A percentile compares a stretch with the other conserved stretches of the same genome.
Conservation (phyloP, 345 rosid species). For the Eucalyptus microcorys region DNA sequence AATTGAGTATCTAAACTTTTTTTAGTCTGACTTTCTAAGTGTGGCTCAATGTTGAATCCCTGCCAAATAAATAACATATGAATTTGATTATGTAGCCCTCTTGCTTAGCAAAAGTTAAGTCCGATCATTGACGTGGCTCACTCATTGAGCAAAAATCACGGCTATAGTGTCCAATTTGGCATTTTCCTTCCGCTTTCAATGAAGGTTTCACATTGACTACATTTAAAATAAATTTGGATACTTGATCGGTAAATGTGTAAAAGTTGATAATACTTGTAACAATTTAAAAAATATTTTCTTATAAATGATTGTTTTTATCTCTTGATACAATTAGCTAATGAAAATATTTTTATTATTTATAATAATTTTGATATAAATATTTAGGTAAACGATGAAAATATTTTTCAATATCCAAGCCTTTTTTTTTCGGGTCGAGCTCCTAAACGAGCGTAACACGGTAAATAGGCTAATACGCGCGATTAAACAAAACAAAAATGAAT, state of each 20-base stretch:
- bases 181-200: not conserved
- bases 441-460: not conserved
- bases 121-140: accelerated
- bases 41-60: not conserved
- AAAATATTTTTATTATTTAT: too few species aligned
- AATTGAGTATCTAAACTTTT: not conserved
- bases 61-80: not conserved
- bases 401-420: not conserved
- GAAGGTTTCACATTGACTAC: not conserved
- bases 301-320: too few species aligned
- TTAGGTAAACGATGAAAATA: not conserved
- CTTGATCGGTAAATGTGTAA: too few species aligned
- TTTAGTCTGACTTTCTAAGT: not conserved
- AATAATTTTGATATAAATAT: too few species aligned
- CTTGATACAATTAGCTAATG: too few species aligned
- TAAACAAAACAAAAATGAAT: not conserved
- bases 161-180: not conserved
- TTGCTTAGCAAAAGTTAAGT: not conserved
- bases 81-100: not conserved
- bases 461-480: not conserved
- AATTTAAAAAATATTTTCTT: too few species aligned
- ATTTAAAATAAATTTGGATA: too few species aligned
- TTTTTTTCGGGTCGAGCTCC: not conserved
- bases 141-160: too few species aligned
- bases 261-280: not conserved